Percentiles rank a stretch among this genome's conserved stretches.
These are phyloP conservation scores for Plenodomus tracheiphilus DNA, from an alignment of 2,329 filamentous ascomycete species.

Conservation along the genomic window DNA sequence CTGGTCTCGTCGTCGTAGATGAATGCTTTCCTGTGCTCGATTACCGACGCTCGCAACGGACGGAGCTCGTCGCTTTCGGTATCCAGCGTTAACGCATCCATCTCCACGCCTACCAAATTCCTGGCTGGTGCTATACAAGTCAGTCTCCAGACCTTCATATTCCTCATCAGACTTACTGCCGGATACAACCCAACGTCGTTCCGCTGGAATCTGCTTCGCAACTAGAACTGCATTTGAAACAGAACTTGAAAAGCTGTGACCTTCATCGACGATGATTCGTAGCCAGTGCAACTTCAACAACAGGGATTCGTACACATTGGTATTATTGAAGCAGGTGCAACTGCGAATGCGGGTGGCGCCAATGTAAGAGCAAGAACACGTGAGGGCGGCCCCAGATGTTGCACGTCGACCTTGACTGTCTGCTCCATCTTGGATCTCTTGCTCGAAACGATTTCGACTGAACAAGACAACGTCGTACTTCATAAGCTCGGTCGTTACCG, in stretches of 20 bases:
- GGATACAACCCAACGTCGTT: constrained; percentile 84
- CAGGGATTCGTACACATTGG: constrained; percentile 59
- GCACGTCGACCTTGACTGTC: constrained; percentile 50
- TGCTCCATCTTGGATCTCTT: constrained; percentile 59
- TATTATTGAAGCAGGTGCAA: constrained; percentile 49
- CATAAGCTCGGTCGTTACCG: constrained; percentile 61
- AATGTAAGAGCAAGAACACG: constrained; percentile 48
- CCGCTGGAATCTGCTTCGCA: constrained; percentile 59
- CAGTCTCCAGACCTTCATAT: neutral
- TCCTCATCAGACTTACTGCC: constrained; percentile 57
- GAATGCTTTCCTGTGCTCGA: constrained; percentile 49
- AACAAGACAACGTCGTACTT: constrained; percentile 78
- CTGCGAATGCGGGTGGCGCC: constrained; percentile 48
- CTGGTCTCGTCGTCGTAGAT: constrained; percentile 39
- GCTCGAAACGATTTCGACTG: constrained; percentile 72
- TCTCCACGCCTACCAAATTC: constrained; percentile 76
- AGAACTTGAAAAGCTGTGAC: constrained; percentile 77
- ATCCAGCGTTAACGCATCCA: constrained; percentile 53
- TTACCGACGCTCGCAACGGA: constrained; percentile 31
- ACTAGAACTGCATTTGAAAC: constrained; percentile 62
- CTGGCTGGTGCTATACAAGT: constrained; percentile 65
- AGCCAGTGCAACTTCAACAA: constrained; percentile 79
- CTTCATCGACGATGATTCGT: constrained; percentile 88
- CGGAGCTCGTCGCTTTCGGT: constrained; percentile 33
- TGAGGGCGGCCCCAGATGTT: constrained; percentile 23